Evolutionary conservation across 768 basidiomycete genomes (phyloP).

Genomic region (Ramaria rubella): DNA sequence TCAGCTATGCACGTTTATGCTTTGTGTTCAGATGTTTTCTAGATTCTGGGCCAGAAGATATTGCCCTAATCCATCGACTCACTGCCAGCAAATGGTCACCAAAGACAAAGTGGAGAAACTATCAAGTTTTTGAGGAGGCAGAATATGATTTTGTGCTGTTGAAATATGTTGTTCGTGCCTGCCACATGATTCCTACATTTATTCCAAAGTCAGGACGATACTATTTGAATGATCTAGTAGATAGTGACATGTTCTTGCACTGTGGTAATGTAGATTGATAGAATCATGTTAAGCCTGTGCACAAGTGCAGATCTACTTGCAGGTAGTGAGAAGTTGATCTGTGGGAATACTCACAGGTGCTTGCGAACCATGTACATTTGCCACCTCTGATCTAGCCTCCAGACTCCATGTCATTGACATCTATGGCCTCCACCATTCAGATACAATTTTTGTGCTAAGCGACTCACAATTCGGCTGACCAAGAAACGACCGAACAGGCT

Average conservation of each 20-base stretch:
- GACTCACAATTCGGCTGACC: too few relatives aligned
- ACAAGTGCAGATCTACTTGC: too few relatives aligned
- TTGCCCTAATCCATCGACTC: conserved; percentile 14
- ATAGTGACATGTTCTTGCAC: conserved; percentile 3
- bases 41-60: conserved; percentile 13
- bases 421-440: too few relatives aligned
- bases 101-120: conserved; percentile 17
- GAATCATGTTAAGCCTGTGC: too few relatives aligned
- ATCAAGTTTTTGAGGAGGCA: conserved; percentile 15
- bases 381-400: too few relatives aligned
- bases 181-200: neutral
- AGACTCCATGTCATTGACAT: too few relatives aligned
- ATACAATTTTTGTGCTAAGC: too few relatives aligned
- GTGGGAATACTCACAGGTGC: too few relatives aligned
- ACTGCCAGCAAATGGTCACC: conserved; percentile 8
- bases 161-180: neutral
- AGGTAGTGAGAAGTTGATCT: too few relatives aligned
- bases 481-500: too few relatives aligned
- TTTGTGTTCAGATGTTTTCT: neutral
- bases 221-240: conserved; percentile 5
- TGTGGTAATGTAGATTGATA: too few relatives aligned
- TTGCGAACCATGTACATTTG: too few relatives aligned
- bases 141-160: conserved; percentile 9
- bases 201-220: neutral
- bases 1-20: neutral